These are phyloP conservation scores for Silene noctiflora DNA, from an alignment of 179 eudicot genomes.

Conservation along the genomic window DNA sequence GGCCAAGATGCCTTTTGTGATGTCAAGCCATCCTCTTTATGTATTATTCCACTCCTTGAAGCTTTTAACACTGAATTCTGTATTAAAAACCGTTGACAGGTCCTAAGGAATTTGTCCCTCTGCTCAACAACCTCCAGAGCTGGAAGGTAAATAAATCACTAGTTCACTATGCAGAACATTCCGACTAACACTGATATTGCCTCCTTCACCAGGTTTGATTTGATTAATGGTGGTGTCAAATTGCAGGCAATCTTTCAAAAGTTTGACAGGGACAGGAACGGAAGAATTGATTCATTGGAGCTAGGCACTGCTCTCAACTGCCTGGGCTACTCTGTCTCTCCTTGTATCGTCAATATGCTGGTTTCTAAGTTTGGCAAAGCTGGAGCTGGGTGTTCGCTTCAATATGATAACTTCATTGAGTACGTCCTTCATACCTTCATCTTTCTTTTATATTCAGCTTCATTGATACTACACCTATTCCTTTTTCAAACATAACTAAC, in stretches of 20 bases:
- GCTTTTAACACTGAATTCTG: background rate
- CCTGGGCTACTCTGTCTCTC: slow-evolving; percentile 64
- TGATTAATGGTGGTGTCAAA: background rate
- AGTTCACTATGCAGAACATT: background rate
- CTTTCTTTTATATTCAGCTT: background rate
- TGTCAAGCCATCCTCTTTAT: slow-evolving; percentile 27
- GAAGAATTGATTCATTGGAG: slow-evolving; percentile 58
- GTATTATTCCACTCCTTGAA: background rate
- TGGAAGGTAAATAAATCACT: slow-evolving; percentile 59
- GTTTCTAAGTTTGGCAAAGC: slow-evolving; percentile 64
- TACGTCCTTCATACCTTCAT: slow-evolving; percentile 29
- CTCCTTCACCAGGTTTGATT: background rate
- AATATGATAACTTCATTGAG: slow-evolving; percentile 86
- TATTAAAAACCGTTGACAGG: slow-evolving; percentile 35
- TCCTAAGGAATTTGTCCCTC: slow-evolving; percentile 72
- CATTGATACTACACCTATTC: background rate
- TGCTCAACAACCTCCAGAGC: slow-evolving; percentile 63
- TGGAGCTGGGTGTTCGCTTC: slow-evolving; percentile 41
- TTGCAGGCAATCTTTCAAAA: slow-evolving; percentile 58
- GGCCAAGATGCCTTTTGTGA: slow-evolving; percentile 15
- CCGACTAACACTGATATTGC: background rate
- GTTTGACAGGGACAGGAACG: slow-evolving; percentile 74
- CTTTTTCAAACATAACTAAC: background rate
- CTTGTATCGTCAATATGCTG: slow-evolving; percentile 53
- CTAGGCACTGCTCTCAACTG: slow-evolving; percentile 57